A percentile compares a stretch with the other conserved stretches of the same genome.
Conservation (phyloP, 139 green algal genomes). For the Chlorella sorokiniana region DNA sequence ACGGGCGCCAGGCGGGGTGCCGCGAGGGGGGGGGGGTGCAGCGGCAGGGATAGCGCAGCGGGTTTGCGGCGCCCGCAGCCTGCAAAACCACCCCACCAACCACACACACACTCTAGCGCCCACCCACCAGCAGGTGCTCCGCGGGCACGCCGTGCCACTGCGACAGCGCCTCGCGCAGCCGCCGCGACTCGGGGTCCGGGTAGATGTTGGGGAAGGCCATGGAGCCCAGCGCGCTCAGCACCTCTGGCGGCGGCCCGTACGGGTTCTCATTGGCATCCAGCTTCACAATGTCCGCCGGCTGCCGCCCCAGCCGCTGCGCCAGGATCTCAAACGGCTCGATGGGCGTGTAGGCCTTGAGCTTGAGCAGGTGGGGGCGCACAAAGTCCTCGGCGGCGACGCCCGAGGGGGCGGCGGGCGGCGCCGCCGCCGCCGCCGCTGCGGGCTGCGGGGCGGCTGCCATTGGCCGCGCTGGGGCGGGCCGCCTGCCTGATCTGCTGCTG, state of each 20-base stretch:
- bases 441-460: not conserved
- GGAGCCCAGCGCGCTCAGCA: slow-evolving; percentile 82
- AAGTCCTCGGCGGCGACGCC: slow-evolving; percentile 51
- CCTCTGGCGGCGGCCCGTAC: slow-evolving; percentile 96
- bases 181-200: slow-evolving; percentile 92
- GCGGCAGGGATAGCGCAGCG: too few relatives aligned
- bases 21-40: not conserved
- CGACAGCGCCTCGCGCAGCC: slow-evolving; percentile 78
- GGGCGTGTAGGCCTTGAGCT: slow-evolving; percentile 94
- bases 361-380: slow-evolving; percentile 87
- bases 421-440: not conserved
- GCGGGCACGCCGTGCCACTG: slow-evolving; percentile 73
- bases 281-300: slow-evolving; percentile 95
- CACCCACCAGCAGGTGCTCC: slow-evolving; percentile 91
- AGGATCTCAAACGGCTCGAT: slow-evolving; percentile 98
- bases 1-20: not conserved
- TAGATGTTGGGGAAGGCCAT: slow-evolving; percentile 98
- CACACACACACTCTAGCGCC: not conserved
- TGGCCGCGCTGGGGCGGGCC: too few relatives aligned
- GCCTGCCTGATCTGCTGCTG: not conserved
- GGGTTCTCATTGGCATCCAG: slow-evolving; percentile 99
- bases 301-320: slow-evolving; percentile 74
- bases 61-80: not conserved
- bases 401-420: not conserved
- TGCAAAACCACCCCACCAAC: not conserved